Evolutionary conservation across 352 stramenopile genomes (phyloP).

Genomic region (Phytophthora pistaciae): DNA sequence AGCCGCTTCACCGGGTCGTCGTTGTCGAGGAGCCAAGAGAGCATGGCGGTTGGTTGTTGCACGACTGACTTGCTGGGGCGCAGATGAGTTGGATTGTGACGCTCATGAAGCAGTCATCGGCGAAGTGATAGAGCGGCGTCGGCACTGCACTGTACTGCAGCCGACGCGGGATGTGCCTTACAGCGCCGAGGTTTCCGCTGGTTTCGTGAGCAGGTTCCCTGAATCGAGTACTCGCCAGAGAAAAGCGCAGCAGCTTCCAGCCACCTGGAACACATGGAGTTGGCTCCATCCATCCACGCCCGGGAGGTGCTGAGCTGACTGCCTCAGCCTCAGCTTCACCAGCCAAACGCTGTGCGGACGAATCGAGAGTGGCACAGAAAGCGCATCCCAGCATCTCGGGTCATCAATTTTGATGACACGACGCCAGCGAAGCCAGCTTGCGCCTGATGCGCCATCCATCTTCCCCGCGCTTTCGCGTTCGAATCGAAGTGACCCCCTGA

Average conservation of each 20-base stretch:
- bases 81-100: conserved; percentile 35
- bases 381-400: conserved; percentile 12
- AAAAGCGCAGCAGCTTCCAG: background rate
- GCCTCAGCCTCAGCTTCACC: background rate
- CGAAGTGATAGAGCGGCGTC: background rate
- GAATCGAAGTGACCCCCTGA: conserved; percentile 21
- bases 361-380: background rate
- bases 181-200: conserved; percentile 3
- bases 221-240: background rate
- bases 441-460: background rate
- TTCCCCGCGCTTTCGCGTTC: conserved; percentile 4
- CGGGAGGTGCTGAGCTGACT: conserved; percentile 8
- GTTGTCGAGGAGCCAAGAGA: conserved; percentile 32
- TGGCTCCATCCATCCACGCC: background rate
- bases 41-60: conserved; percentile 10
- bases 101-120: conserved; percentile 6
- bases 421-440: conserved; percentile 4
- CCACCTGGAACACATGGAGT: background rate
- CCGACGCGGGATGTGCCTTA: background rate
- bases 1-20: conserved; percentile 38
- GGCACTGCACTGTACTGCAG: background rate
- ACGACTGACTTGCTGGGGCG: conserved; percentile 12
- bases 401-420: conserved; percentile 32
- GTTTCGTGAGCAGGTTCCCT: conserved; percentile 1
- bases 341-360: background rate